phyloP scores from a whole-genome alignment of 768 basidiomycete genomes.

The Phlegmacium glaucopus region DNA sequence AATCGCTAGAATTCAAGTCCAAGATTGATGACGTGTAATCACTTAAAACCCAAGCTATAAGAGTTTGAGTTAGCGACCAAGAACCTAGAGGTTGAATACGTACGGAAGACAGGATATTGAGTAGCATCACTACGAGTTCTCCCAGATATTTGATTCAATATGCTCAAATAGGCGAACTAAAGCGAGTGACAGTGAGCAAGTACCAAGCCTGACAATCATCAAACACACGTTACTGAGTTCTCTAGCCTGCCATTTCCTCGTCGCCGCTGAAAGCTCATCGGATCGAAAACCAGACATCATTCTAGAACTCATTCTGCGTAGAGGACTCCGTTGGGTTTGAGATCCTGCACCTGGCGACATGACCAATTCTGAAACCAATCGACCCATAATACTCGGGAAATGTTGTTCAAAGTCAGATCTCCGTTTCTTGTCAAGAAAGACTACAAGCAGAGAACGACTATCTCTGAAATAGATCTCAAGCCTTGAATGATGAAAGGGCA shows the following conservation, averaged over 20 bases:
- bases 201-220: neutral
- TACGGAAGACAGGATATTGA: constrained; percentile 90
- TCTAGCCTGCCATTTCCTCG: constrained; percentile 81
- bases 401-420: constrained; percentile 58
- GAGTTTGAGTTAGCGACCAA: neutral
- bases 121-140: constrained; percentile 94
- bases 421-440: constrained; percentile 69
- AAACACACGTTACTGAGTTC: constrained; percentile 84
- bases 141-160: constrained; percentile 90
- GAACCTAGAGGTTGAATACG: constrained; percentile 20
- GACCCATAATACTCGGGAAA: constrained; percentile 45
- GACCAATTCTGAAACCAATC: constrained; percentile 35
- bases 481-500: constrained; percentile 33
- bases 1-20: constrained; percentile 57
- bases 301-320: constrained; percentile 49
- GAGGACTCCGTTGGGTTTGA: constrained; percentile 47
- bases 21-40: constrained; percentile 76
- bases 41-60: constrained; percentile 80
- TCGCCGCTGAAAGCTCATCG: constrained; percentile 69
- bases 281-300: constrained; percentile 45
- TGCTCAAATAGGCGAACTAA: constrained; percentile 85
- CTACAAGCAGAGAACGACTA: constrained; percentile 80
- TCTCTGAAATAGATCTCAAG: constrained; percentile 94
- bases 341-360: constrained; percentile 40
- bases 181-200: neutral